These are phyloP conservation scores for Chlamydomonas eustigma DNA, from an alignment of 139 green algal genomes.

Conservation along the genomic window DNA sequence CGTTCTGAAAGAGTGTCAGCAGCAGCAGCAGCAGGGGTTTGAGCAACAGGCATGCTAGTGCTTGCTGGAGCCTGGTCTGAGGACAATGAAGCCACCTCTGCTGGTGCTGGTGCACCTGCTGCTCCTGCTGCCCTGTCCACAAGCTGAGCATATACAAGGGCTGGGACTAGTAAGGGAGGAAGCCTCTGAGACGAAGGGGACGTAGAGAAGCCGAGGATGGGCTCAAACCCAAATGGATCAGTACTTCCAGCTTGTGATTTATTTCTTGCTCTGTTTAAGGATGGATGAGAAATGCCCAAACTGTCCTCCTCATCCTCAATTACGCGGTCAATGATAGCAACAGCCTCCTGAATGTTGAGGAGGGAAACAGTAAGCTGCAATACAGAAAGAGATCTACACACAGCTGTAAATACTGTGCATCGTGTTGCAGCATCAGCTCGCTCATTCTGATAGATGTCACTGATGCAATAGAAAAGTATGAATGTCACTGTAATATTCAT, in stretches of 20 bases:
- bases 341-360: not conserved
- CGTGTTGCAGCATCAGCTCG: too few relatives aligned
- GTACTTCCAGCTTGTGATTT: not conserved
- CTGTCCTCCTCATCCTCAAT: not conserved
- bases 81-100: not conserved
- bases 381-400: too few relatives aligned
- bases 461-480: too few relatives aligned
- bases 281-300: not conserved
- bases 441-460: too few relatives aligned
- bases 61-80: too few relatives aligned
- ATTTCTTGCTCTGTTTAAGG: not conserved
- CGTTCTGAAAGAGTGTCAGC: too few relatives aligned
- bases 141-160: conserved; percentile 4
- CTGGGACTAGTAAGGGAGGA: not conserved
- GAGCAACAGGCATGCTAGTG: too few relatives aligned
- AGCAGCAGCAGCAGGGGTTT: too few relatives aligned
- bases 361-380: too few relatives aligned
- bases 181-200: not conserved
- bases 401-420: too few relatives aligned
- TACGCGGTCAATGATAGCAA: not conserved
- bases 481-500: too few relatives aligned
- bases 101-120: not conserved
- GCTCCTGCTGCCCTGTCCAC: not conserved
- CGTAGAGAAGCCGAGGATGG: not conserved
- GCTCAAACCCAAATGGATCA: not conserved